Evolutionary conservation across 2,329 filamentous ascomycete genomes (phyloP).

Genomic region (Aciculosporium take): DNA sequence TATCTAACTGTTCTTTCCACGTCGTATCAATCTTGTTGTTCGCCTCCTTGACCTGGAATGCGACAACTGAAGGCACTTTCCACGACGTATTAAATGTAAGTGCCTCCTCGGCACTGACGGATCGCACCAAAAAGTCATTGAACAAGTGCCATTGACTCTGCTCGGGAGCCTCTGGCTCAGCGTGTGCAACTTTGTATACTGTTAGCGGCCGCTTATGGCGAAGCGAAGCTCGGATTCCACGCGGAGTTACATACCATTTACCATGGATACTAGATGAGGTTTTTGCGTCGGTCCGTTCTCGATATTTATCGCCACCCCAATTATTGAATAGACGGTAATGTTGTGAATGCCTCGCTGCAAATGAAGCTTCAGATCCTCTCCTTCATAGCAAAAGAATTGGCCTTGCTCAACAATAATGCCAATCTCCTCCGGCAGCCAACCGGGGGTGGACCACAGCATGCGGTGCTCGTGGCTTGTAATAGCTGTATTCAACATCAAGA

Average conservation of each 20-base stretch:
- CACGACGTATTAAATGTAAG: constrained; percentile 78
- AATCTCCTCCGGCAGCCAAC: constrained; percentile 88
- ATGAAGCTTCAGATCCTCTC: constrained; percentile 71
- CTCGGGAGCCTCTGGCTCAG: constrained; percentile 41
- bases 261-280: constrained; percentile 78
- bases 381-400: constrained; percentile 92
- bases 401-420: constrained; percentile 80
- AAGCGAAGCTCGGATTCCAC: neutral
- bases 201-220: constrained; percentile 3
- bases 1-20: constrained; percentile 79
- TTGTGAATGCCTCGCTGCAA: constrained; percentile 65
- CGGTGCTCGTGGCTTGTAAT: constrained; percentile 58
- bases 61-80: constrained; percentile 81
- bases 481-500: constrained; percentile 80
- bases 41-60: constrained; percentile 69
- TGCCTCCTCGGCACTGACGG: constrained; percentile 68
- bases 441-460: constrained; percentile 73
- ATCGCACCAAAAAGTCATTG: constrained; percentile 88
- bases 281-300: constrained; percentile 75
- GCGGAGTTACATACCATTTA: constrained; percentile 49
- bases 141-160: constrained; percentile 84
- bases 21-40: constrained; percentile 71
- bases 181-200: constrained; percentile 42
- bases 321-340: constrained; percentile 78
- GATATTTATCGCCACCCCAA: constrained; percentile 82